Base-by-base conservation (phyloP, 2,329 filamentous ascomycete species). In the Sporothrix schenckii region DNA sequence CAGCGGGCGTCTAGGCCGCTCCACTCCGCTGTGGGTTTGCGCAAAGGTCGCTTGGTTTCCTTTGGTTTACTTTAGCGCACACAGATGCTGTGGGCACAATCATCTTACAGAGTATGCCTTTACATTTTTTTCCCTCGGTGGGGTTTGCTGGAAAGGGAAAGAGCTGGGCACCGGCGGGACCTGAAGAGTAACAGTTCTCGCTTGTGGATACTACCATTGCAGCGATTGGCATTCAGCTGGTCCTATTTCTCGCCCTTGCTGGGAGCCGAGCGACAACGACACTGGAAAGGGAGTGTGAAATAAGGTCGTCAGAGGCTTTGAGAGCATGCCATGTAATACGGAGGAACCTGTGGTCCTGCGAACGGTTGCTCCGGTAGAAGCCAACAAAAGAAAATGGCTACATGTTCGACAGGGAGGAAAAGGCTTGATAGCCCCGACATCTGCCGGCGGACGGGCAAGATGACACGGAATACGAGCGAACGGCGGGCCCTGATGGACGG, bases 161-260 rank as follows among this genome's bases (percentile, higher is more conserved):
- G n/a, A 60, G 56, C 56, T 60, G 56, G 56, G 34, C 11, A 41
- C 56, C 4, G 5, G 34, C 21, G 39, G 39, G 58, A 44, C 58
- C 39, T 47, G 58, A 61, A 27, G 11, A 58, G 7, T 11, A 44
- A 44, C n/a, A 4, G 34, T n/a, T 19, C 19, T 19, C 16, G 9
- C 11, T 39, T 19, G 63, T 53, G 63, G 63, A 24, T 49, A 50
- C 61, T n/a, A 41, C 39, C 63, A 66, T 66, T 66, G 39, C 47
- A 66, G 63, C 63, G 63, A 66, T 66, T 66, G 63, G 63, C 63
- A 66, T 66, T 61, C 39, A 63, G 21, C 11, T 27, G 11, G 5
- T 21, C 44, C 34, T 34, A 14, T 4, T 13, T 4, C 13, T 52
- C 63, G 52, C 63, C 63, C 63, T 66, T 52, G 63, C 63, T 52